Evolutionary conservation across 345 rosid genomes (phyloP), one percentile per base, ranked within the genome.

Genomic region (Punica granatum): DNA sequence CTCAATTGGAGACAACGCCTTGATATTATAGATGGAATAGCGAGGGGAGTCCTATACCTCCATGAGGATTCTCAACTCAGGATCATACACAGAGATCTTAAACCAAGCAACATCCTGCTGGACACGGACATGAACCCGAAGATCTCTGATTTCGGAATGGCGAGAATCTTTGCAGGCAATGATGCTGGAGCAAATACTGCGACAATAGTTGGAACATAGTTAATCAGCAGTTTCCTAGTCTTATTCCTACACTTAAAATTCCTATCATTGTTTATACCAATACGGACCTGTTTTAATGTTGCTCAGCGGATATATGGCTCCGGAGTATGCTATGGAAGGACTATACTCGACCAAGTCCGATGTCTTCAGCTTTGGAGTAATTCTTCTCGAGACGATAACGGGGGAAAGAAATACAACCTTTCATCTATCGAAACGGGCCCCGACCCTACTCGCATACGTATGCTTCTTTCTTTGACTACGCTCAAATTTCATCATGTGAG

Each of bases 71-170:
- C 86, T 10, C 76, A 78, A 23, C 77, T 71, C 7, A 69, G 63
- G 44, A 78, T 83, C 51, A 79, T 79, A 44, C 90, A 83, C 65
- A 65, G 85, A 4, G 85, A 85, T 64, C 70, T 83, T 4, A 85
- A 85, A 61, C 71, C 82, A 0, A 76, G 74, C 65, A 85, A 85
- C 43, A 71, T 80, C 12, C 62, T 85, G 44, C 14, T 85, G 26
- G 85, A 83, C 43, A 28, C 39, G 11, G 81, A 81, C 43, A 78
- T 78, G 84, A 68, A 63, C 58, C 75, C 80, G 60, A 83, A 83
- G 70, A 85, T 85, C 43, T 77, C 87, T 15, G 87, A 83, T 46
- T 83, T 80, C 1, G 81, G 86, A 26, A 73, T 78, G 79, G 86
- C 84, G 0, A 83, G 74, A 26, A 64, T 75, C 46, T 76, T 80